Conservation (phyloP, 106 monocot species). For the Platanthera zijinensis region DNA sequence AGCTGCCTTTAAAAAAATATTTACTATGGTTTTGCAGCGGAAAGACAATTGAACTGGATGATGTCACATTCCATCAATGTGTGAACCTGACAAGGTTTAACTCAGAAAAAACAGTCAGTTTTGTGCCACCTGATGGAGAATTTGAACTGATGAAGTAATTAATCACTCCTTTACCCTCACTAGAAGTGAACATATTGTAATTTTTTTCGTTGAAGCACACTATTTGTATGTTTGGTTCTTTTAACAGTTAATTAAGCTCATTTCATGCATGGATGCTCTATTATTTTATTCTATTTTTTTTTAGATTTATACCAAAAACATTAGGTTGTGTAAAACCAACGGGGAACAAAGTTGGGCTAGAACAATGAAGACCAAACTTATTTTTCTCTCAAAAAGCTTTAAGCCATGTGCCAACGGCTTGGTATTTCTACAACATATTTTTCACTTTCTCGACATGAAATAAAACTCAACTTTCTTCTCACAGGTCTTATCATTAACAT, state of each 20-base stretch:
- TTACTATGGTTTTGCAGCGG: constrained; percentile 49
- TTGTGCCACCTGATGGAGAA: constrained; percentile 99
- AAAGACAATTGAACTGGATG: constrained; percentile 99
- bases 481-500: too few species aligned
- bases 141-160: constrained; percentile 99
- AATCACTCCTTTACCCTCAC: constrained; percentile 9
- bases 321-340: background rate
- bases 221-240: background rate
- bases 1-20: background rate
- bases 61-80: constrained; percentile 99
- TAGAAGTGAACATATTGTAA: background rate
- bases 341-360: too few species aligned
- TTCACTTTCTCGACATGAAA: background rate
- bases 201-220: background rate
- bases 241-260: background rate
- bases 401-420: too few species aligned
- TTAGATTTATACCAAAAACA: background rate
- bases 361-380: too few species aligned
- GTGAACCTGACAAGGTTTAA: constrained; percentile 99
- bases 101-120: constrained; percentile 98
- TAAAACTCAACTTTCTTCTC: too few species aligned
- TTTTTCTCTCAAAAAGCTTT: too few species aligned
- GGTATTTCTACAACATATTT: background rate
- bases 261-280: background rate
- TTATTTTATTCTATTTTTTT: background rate